Percentiles rank a stretch among this genome's conserved stretches.
Evolutionary conservation across 331 rosid genomes (phyloP).

Genomic region (Quercus phellos): DNA sequence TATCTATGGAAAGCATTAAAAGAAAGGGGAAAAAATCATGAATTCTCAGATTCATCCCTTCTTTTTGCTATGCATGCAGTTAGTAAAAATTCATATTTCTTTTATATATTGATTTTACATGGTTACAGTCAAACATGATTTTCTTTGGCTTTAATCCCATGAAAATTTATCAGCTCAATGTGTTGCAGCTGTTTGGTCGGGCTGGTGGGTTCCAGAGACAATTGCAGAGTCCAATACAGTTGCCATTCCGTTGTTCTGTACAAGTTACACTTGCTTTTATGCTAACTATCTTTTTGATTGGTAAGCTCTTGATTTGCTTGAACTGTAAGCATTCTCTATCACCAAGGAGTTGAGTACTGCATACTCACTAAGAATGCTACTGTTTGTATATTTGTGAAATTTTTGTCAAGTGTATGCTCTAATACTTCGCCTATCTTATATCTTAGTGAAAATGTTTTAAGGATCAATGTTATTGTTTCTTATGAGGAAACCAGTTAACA

Average conservation of each 20-base stretch:
- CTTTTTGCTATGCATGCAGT: background rate
- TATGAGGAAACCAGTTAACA: constrained; percentile 1
- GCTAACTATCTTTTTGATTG: constrained; percentile 67
- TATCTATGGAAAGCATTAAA: background rate
- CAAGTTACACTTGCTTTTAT: constrained; percentile 67
- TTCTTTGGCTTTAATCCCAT: background rate
- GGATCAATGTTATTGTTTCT: background rate
- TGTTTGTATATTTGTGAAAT: background rate
- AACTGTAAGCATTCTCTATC: constrained; percentile 13
- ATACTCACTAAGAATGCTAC: background rate
- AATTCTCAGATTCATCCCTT: background rate
- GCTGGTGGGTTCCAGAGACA: constrained; percentile 49
- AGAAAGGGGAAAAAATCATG: background rate
- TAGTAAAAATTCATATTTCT: background rate
- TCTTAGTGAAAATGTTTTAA: background rate
- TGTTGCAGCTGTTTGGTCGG: constrained; percentile 50
- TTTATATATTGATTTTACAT: background rate
- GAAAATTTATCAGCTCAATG: constrained; percentile 10
- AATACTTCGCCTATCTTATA: background rate
- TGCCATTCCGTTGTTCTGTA: constrained; percentile 52
- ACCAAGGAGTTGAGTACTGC: background rate
- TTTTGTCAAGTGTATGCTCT: background rate
- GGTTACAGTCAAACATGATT: constrained; percentile 1
- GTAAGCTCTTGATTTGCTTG: constrained; percentile 50
- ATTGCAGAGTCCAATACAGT: constrained; percentile 41